Conservation (phyloP, 2,329 filamentous ascomycete genomes). For the Colletotrichum cuscutae region DNA sequence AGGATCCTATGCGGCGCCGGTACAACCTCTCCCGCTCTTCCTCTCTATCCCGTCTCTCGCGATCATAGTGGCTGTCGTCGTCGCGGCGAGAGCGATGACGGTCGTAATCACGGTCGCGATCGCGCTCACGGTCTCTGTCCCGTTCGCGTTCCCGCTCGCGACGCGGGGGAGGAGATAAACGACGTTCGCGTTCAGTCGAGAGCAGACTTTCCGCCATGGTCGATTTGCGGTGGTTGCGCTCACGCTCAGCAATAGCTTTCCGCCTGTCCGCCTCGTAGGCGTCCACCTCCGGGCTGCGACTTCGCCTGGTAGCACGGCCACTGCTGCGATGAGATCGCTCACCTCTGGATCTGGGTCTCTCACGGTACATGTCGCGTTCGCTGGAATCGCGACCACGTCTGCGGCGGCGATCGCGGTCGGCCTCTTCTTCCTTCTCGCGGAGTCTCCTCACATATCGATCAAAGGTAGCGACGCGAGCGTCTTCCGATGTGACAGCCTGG, state of each 20-base stretch:
- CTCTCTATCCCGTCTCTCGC: slow-evolving; percentile 87
- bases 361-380: slow-evolving; percentile 67
- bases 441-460: slow-evolving; percentile 91
- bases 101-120: slow-evolving; percentile 58
- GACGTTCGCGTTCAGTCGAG: slow-evolving; percentile 56
- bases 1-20: slow-evolving; percentile 81
- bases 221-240: slow-evolving; percentile 89
- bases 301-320: slow-evolving; percentile 70
- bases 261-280: slow-evolving; percentile 95
- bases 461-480: slow-evolving; percentile 84
- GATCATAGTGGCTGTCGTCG: slow-evolving; percentile 79
- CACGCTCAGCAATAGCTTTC: slow-evolving; percentile 92
- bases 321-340: slow-evolving; percentile 72
- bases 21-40: slow-evolving; percentile 91
- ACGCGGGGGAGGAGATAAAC: slow-evolving; percentile 52
- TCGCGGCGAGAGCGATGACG: slow-evolving; percentile 68
- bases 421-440: slow-evolving; percentile 90
- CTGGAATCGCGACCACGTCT: slow-evolving; percentile 66
- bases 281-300: slow-evolving; percentile 91
- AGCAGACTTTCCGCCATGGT: slow-evolving; percentile 74
- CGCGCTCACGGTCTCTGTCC: slow-evolving; percentile 48
- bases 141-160: slow-evolving; percentile 43
- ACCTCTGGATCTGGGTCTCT: slow-evolving; percentile 66
- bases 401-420: slow-evolving; percentile 72
- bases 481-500: slow-evolving; percentile 83